phyloP scores from a whole-genome alignment of 2,329 filamentous ascomycete genomes.

The Diaporthe citri region DNA sequence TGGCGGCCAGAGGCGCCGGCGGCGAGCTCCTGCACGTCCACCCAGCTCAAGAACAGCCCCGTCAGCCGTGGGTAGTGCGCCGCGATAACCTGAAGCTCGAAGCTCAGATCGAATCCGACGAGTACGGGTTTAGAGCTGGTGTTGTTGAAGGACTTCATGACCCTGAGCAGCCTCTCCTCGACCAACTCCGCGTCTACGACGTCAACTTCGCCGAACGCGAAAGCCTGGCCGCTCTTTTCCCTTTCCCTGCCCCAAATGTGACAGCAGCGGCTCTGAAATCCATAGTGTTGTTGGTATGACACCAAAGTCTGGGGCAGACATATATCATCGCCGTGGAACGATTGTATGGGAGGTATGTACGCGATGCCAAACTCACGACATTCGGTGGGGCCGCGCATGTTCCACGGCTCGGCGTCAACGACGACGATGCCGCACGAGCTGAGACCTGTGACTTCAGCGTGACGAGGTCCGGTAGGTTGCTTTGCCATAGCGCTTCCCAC shows the following conservation, averaged over 20 bases:
- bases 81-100: too few relatives aligned
- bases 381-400: neutral
- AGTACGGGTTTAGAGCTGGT: too few relatives aligned
- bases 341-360: neutral
- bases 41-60: too few relatives aligned
- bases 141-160: too few relatives aligned
- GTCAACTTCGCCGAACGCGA: neutral
- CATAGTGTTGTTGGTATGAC: neutral
- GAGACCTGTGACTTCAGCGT: neutral
- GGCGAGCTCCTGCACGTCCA: too few relatives aligned
- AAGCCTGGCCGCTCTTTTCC: neutral
- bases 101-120: too few relatives aligned
- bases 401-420: neutral
- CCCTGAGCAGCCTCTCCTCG: too few relatives aligned
- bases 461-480: neutral
- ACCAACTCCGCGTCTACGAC: neutral
- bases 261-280: neutral
- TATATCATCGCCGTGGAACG: neutral
- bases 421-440: neutral
- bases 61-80: too few relatives aligned
- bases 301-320: neutral
- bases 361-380: neutral
- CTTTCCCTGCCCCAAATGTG: neutral
- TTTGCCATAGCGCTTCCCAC: neutral
- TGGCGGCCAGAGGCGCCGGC: too few relatives aligned